Percentiles rank a stretch among this genome's conserved stretches.
These are phyloP conservation scores for Jatropha podagrica DNA, from an alignment of 441 rosid species.

Conservation along the genomic window DNA sequence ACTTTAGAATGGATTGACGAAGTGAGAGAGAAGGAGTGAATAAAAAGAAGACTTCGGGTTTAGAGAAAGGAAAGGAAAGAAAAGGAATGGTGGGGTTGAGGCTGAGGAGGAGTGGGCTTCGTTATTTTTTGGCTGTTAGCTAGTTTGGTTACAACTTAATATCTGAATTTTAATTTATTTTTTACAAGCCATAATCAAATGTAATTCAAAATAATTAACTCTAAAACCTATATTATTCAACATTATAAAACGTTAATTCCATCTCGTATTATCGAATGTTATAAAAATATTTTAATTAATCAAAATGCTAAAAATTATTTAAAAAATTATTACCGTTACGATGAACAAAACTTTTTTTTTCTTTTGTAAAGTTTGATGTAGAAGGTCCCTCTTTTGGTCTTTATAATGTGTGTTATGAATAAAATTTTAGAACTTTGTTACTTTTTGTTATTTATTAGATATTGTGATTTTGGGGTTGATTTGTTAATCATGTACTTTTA, in stretches of 20 bases:
- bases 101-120: slow-evolving; percentile 9
- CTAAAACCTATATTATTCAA: too few relatives aligned
- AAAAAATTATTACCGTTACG: slow-evolving; percentile 2
- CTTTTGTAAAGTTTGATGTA: slow-evolving; percentile 3
- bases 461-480: too few relatives aligned
- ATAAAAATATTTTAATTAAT: too few relatives aligned
- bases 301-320: too few relatives aligned
- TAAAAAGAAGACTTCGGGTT: slow-evolving; percentile 16
- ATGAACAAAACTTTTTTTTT: slow-evolving; percentile 27
- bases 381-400: neutral
- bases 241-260: too few relatives aligned
- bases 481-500: too few relatives aligned
- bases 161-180: neutral
- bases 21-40: neutral
- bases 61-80: neutral
- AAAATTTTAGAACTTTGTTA: neutral
- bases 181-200: too few relatives aligned
- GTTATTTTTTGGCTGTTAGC: slow-evolving; percentile 30
- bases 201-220: too few relatives aligned
- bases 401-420: neutral
- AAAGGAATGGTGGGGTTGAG: slow-evolving; percentile 10
- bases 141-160: neutral
- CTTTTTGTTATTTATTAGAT: too few relatives aligned
- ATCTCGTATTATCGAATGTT: too few relatives aligned
- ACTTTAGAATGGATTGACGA: neutral